phyloP scores from a whole-genome alignment of 2,329 filamentous ascomycete genomes.

The Graphiopsis chlorocephala region DNA sequence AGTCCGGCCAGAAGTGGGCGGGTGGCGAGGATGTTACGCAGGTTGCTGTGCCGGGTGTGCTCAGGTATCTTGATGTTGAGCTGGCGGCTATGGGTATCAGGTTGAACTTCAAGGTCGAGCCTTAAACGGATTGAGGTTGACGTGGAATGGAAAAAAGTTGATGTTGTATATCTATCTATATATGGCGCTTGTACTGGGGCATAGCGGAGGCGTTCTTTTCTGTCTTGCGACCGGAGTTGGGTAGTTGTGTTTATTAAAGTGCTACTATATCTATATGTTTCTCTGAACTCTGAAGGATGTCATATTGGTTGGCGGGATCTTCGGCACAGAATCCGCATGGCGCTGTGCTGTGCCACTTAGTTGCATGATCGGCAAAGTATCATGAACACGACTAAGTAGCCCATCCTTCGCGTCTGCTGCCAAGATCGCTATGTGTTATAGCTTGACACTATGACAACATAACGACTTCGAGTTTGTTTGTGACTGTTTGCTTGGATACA shows the following conservation, averaged over 20 bases:
- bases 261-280: background rate
- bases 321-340: no score
- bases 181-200: constrained; percentile 4
- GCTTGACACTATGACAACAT: no score
- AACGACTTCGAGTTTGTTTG: no score
- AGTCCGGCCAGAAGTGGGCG: constrained; percentile 75
- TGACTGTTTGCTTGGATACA: no score
- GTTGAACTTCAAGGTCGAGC: constrained; percentile 81
- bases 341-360: no score
- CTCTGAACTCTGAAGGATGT: background rate
- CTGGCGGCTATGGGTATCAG: constrained; percentile 94
- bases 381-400: no score
- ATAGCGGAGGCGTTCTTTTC: constrained; percentile 13
- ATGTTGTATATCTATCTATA: background rate
- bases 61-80: constrained; percentile 93
- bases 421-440: no score
- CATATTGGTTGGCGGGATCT: no score
- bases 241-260: background rate
- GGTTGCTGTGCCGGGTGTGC: constrained; percentile 86
- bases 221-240: background rate
- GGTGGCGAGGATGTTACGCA: constrained; percentile 89
- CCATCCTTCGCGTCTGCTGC: no score
- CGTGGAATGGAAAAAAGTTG: background rate
- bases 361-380: no score
- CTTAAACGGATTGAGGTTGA: constrained; percentile 28